Conservation (phyloP, 805 yeast genomes). For the Pichia heedii region DNA sequence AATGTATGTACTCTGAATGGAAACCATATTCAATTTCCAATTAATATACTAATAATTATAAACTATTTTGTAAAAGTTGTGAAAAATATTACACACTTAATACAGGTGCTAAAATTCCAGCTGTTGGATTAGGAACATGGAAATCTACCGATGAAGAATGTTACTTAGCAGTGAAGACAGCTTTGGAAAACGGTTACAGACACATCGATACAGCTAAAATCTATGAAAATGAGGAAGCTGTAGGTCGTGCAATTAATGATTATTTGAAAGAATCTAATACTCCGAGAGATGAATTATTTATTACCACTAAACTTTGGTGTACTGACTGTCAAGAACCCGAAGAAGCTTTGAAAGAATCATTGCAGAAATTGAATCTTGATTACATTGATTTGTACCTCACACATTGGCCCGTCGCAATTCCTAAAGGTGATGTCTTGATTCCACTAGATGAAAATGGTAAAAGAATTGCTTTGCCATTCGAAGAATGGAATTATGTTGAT, state of each 20-base stretch:
- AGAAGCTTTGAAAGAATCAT: conserved; percentile 47
- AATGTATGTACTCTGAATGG: no score
- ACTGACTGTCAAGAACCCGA: conserved; percentile 41
- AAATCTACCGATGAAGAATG: conserved; percentile 33
- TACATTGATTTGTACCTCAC: conserved; percentile 72
- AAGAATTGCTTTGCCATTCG: conserved; percentile 24
- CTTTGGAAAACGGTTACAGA: conserved; percentile 57
- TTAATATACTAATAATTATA: no score
- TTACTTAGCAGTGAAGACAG: conserved; percentile 46
- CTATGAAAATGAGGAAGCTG: conserved; percentile 54
- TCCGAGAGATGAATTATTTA: conserved; percentile 52
- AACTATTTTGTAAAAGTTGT: no score
- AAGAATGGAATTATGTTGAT: conserved; percentile 35
- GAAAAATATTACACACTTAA: background rate
- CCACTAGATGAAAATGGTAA: conserved; percentile 23
- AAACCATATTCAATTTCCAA: no score
- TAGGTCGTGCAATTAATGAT: conserved; percentile 46
- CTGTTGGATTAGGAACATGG: conserved; percentile 14
- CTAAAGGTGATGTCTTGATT: conserved; percentile 23
- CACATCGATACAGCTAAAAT: conserved; percentile 73
- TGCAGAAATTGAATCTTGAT: conserved; percentile 56
- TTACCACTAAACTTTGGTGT: conserved; percentile 66
- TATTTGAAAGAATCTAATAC: conserved; percentile 43
- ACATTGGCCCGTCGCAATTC: conserved; percentile 67
- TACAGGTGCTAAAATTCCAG: conserved; percentile 13